Evolutionary conservation across 2,329 filamentous ascomycete genomes (phyloP), one percentile per base, ranked within the genome.

Genomic region (Reticulascus tulasneorum): DNA sequence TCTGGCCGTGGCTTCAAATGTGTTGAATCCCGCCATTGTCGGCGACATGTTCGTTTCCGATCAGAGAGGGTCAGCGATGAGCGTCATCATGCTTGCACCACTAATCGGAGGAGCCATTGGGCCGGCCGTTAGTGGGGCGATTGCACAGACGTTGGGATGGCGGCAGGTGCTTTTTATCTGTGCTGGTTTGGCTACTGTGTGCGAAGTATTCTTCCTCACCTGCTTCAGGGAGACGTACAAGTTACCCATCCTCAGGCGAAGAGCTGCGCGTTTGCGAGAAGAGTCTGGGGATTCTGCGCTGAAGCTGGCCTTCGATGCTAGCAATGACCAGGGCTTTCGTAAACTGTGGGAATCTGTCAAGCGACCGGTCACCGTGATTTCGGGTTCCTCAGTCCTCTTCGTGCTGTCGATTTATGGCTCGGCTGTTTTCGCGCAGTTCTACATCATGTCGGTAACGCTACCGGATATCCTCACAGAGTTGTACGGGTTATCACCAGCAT

Each of bases 181-280:
- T 8, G 67, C 64, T 3, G 60, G 48, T 0, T 48, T 80, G 19
- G 70, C 75, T 1, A 51, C 60, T 6, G 43, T 61, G 2, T 75
- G 69, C 43, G 74, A 77, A 52, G 21, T 74, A 0, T 31, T 68
- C 5, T 74, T 79, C 42, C 51, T 80, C 7, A 57, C 58, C 1
- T 68, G 59, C 47, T 77, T 75, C 48, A 58, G 66, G 6, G 79
- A 84, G 58, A 83, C 79, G 10, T 83, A 82, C 55, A 73, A 71
- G 48, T 65, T 77, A 25, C 58, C 66, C 2, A 77, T 82, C 29
- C 54, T 82, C 26, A 54, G 64, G 27, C 60, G 61, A 4, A 58
- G 66, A 33, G 71, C 59, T 6, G 53, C 52, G 15, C 50, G 49
- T 27, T 40, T 59, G 38, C 51, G 55, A 15, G 28, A 28, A 6